Conservation (phyloP, 257 asterid genomes). For the Nicotiana noctiflora region DNA sequence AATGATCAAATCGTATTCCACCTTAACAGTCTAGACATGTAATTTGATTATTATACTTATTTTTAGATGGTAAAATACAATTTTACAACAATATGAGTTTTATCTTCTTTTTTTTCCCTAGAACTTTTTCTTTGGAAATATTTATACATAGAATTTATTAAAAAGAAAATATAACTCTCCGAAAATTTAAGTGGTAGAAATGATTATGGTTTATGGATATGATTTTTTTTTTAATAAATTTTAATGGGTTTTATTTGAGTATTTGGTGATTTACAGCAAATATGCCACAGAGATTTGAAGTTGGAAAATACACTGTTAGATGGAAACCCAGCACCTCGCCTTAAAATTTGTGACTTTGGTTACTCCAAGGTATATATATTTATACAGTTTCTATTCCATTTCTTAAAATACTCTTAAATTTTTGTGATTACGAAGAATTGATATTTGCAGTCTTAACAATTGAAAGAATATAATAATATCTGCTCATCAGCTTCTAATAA, state of each 20-base stretch:
- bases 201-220: no score
- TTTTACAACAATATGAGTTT: neutral
- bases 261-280: conserved; percentile 40
- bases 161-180: neutral
- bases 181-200: neutral
- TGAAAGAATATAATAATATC: neutral
- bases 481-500: neutral
- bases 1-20: no score
- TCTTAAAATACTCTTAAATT: neutral
- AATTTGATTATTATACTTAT: neutral
- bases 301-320: conserved; percentile 61
- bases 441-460: neutral
- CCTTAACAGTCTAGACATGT: neutral
- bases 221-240: no score
- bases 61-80: neutral
- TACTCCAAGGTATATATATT: conserved; percentile 38
- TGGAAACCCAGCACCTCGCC: conserved; percentile 75
- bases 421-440: neutral
- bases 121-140: no score
- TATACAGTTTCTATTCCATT: conserved; percentile 13
- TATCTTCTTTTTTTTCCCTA: neutral
- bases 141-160: neutral
- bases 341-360: conserved; percentile 51
- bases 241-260: neutral
- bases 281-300: conserved; percentile 69